Evolutionary conservation across 2,329 filamentous ascomycete genomes (phyloP).

Genomic region (Berkeleyomyces rouxiae): DNA sequence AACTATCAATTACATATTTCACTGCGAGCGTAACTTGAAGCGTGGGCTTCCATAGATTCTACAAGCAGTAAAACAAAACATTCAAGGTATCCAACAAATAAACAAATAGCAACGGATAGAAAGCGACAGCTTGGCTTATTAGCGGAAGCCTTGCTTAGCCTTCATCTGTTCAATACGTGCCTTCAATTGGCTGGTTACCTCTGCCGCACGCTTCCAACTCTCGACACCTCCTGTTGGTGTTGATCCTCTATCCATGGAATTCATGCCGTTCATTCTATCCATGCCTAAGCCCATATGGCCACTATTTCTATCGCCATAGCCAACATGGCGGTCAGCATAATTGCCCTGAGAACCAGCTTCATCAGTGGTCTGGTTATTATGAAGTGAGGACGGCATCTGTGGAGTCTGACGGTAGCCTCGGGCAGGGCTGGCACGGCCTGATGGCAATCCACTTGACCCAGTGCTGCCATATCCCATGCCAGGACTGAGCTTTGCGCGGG

Average conservation of each 20-base stretch:
- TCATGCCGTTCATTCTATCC: constrained; percentile 2
- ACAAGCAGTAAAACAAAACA: not conserved
- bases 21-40: not conserved
- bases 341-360: constrained; percentile 9
- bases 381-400: constrained; percentile 9
- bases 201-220: constrained; percentile 92
- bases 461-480: constrained; percentile 28
- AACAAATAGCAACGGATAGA: not conserved
- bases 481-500: constrained; percentile 37
- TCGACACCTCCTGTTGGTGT: constrained; percentile 39
- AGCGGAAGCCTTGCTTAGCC: constrained; percentile 25
- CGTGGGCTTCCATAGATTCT: not conserved
- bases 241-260: not conserved
- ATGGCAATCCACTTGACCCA: constrained; percentile 24
- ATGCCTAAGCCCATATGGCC: not conserved
- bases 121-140: not conserved
- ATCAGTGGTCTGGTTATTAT: constrained; percentile 6
- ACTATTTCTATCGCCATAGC: not conserved
- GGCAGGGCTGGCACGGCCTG: constrained; percentile 42
- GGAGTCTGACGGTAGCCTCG: constrained; percentile 31
- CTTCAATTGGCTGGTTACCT: constrained; percentile 95
- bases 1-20: not conserved
- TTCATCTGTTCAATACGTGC: constrained; percentile 99
- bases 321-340: constrained; percentile 3
- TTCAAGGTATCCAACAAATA: not conserved